Base-by-base conservation (phyloP, 2,329 filamentous ascomycete species). In the Xylariaceae sp. region DNA sequence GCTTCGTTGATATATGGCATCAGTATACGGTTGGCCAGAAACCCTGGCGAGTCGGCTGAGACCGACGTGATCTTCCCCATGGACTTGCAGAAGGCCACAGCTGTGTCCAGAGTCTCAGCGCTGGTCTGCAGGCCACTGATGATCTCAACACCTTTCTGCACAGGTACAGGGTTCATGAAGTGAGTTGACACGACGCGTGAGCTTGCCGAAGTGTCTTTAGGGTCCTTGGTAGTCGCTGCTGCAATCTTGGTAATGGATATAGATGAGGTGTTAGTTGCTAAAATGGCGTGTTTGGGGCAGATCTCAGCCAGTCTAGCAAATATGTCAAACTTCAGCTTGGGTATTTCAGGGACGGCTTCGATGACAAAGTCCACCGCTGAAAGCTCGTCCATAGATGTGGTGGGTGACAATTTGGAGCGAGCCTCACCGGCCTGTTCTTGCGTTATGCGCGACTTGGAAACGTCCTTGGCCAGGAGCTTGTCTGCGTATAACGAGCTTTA, bases 1-100 rank as follows among this genome's bases (percentile, higher is more conserved):
- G 60, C 93, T 69, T 98, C 93, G 64, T 98, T 98, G 72, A 98
- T 96, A 64, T 98, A 98, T 0, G 93, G 93, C 93, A 98, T 98
- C 45, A 98, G 71, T 47, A 98, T 98, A 9, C 93, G 78, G 65
- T 98, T 98, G 24, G 93, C 93, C 18, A 98, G 73, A 72, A 98
- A 98, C 1, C 93, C 93, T 0, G 93, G 93, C 0, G 87, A 81
- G 65, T 98, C 93, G 13, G 87, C 87, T 12, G 89, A 95, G 22
- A 87, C 79, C 3, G 90, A 94, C 0, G 89, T 72, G 39, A 97
- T 76, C 71, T 98, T 98, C 57, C 90, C 91, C 87, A 98, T 95
- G 45, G 81, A 81, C 68, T 85, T 81, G 67, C 91, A 91, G 61
- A 98, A 91, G 4, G 79, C 84, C 9, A 97, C 68, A 2, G 93